Percentiles rank a stretch among this genome's conserved stretches.
Evolutionary conservation across 257 asterid genomes (phyloP).

Genomic region (Solanum pimpinellifolium): DNA sequence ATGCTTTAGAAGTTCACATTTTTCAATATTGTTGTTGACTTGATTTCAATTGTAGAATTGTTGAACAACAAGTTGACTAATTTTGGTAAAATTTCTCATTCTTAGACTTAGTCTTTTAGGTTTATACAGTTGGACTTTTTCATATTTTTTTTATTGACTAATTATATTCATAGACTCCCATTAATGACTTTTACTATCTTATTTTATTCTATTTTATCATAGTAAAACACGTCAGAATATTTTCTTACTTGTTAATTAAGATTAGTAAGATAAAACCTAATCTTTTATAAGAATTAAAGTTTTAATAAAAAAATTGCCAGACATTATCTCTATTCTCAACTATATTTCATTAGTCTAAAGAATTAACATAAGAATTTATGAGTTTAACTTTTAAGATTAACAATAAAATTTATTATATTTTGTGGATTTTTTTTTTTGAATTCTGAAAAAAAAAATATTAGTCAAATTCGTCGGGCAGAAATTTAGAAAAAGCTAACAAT

Average conservation of each 20-base stretch:
- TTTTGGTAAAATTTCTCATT: neutral
- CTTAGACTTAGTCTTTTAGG: neutral
- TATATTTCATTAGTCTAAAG: neutral
- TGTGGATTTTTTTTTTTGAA: neutral
- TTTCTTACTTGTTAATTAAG: neutral
- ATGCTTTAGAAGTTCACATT: neutral
- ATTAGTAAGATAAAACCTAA: neutral
- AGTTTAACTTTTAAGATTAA: neutral
- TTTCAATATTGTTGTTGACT: neutral
- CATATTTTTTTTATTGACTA: neutral
- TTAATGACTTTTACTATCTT: neutral
- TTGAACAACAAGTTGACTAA: neutral
- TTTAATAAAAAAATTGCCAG: too few relatives aligned
- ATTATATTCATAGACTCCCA: neutral
- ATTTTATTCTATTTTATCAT: neutral
- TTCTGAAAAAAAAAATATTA: neutral
- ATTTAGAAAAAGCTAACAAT: neutral
- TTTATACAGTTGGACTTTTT: neutral
- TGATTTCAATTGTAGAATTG: neutral
- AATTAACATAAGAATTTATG: neutral
- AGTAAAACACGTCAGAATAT: rapidly evolving
- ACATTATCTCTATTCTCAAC: neutral
- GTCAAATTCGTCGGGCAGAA: neutral
- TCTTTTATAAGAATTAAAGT: too few relatives aligned
- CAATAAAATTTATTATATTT: neutral